Evolutionary conservation across 345 rosid genomes (phyloP).

Genomic region (Eucalyptus marginata): DNA sequence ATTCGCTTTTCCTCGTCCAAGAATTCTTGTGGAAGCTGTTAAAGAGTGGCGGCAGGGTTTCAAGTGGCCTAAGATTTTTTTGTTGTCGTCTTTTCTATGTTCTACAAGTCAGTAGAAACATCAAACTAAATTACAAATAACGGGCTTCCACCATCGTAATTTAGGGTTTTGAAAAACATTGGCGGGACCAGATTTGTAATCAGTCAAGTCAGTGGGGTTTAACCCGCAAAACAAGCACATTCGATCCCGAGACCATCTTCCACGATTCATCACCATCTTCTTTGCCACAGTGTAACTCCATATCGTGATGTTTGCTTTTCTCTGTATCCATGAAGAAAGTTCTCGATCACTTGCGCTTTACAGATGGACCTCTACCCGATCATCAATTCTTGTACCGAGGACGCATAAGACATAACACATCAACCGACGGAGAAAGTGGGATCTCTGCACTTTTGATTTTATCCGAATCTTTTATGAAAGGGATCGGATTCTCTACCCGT

Average conservation of each 20-base stretch:
- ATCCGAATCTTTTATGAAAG: neutral
- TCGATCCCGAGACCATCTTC: neutral
- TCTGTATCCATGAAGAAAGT: neutral
- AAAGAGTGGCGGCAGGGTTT: neutral
- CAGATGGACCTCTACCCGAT: neutral
- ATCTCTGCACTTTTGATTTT: neutral
- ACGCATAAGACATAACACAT: neutral
- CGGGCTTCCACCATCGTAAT: neutral
- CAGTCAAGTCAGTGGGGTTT: neutral
- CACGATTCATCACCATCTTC: neutral
- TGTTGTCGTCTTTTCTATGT: neutral
- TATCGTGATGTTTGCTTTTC: neutral
- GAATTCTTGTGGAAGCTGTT: neutral
- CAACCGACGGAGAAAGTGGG: neutral
- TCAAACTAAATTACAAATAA: neutral
- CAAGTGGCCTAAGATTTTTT: neutral
- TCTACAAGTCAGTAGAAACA: neutral
- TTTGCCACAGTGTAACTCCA: neutral
- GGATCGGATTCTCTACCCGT: neutral
- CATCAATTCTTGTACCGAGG: neutral
- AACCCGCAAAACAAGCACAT: neutral
- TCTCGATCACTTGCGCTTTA: neutral
- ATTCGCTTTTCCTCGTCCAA: neutral
- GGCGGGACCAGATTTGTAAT: neutral
- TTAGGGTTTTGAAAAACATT: neutral